Evolutionary conservation across 306 rosid genomes (phyloP), one percentile per base, ranked within the genome.

Genomic region (Corylus americana): DNA sequence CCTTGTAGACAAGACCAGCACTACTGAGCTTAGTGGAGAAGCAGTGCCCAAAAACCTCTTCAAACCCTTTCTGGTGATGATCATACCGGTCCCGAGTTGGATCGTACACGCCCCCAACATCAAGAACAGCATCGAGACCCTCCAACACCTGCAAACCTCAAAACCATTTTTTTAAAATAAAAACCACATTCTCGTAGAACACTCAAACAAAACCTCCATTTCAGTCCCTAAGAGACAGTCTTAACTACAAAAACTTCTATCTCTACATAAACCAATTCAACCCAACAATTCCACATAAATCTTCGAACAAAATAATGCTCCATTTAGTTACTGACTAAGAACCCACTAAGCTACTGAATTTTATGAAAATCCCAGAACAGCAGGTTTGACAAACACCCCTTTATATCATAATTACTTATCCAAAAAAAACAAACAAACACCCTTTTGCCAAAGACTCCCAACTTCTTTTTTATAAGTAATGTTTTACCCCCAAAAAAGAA

Each of bases 61-160:
- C 92, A 86, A 96, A 96, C 20, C 98, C 98, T 74, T 96, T 96
- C 64, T 96, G 99, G 82, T 96, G 99, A 89, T 96, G 99, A 88
- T 96, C 99, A 77, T 91, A 96, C 55, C 97, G 86, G 83, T 96
- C 91, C 75, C 27, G 80, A 70, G 81, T 77, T 10, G 97, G 96
- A 73, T 93, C 97, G 80, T 93, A 96, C 31, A 89, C 94, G 57
- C 99, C 99, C 45, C 98, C 99, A 80, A 91, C 99, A 82, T 96
- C 99, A 85, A 96, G 98, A 86, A 96, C 99, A 11, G 94, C 96
- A 70, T 96, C 98, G 78, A 96, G 92, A 82, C 88, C 88, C 78
- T 91, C 92, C 84, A 96, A 85, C 63, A 93, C 94, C 99, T 96
- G 74, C 42, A 80, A 73, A 74, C 71, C 54, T 13, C 80, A 70